These are phyloP conservation scores for Suhomyces guaymorum DNA, from an alignment of 1,139 yeast species.

Conservation along the genomic window DNA sequence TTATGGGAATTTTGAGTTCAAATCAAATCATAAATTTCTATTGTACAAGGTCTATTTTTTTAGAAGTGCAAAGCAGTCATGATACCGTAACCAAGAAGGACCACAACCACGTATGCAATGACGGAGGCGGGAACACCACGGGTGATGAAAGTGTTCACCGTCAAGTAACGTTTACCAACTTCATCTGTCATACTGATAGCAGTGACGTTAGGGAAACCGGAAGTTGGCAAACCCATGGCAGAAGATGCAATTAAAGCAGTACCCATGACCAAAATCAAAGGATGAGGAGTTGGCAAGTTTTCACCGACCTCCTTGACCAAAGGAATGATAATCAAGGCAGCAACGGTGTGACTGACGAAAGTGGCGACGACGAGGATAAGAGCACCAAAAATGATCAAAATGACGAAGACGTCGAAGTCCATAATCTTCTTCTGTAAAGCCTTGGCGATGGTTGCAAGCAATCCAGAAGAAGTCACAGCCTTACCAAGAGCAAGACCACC, in stretches of 20 bases:
- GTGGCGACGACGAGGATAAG: slow-evolving; percentile 84
- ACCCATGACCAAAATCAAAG: slow-evolving; percentile 74
- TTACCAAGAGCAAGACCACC: slow-evolving; percentile 94
- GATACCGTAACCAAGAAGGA: slow-evolving; percentile 77
- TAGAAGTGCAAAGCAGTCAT: slow-evolving; percentile 59
- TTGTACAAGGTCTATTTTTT: slow-evolving; percentile 5
- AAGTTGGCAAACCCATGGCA: slow-evolving; percentile 96
- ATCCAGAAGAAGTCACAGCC: slow-evolving; percentile 86
- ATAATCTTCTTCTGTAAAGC: slow-evolving; percentile 62
- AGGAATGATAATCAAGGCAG: slow-evolving; percentile 88
- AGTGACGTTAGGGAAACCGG: slow-evolving; percentile 95
- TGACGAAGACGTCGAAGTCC: slow-evolving; percentile 64
- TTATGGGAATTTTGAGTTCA: too few relatives aligned
- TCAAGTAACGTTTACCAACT: slow-evolving; percentile 79
- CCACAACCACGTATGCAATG: slow-evolving; percentile 64
- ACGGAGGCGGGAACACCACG: slow-evolving; percentile 88
- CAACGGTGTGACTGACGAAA: slow-evolving; percentile 93
- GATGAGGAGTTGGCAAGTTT: slow-evolving; percentile 68
- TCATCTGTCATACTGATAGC: slow-evolving; percentile 93
- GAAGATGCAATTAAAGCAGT: slow-evolving; percentile 83
- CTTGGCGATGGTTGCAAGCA: slow-evolving; percentile 73
- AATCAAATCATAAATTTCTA: neutral
- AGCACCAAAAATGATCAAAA: slow-evolving; percentile 74
- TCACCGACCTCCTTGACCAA: slow-evolving; percentile 85
- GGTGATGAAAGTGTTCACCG: slow-evolving; percentile 79